These are phyloP conservation scores for Cercophora scortea DNA, from an alignment of 495 filamentous ascomycete species.

Conservation along the genomic window DNA sequence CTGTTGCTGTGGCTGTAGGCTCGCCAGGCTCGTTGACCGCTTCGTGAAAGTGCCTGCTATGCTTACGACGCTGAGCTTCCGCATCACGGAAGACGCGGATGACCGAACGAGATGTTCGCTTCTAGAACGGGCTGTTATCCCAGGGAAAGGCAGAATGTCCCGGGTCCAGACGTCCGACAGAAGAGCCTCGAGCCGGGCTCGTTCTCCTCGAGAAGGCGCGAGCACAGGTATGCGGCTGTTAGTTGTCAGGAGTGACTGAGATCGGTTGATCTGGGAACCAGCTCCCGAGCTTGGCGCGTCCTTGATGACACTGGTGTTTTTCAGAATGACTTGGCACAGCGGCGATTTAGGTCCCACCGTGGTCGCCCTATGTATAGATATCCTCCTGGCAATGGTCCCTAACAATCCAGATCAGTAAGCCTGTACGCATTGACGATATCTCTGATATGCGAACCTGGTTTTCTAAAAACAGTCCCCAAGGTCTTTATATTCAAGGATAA, in stretches of 20 bases:
- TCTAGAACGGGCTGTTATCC: slow-evolving; percentile 58
- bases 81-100: slow-evolving; percentile 71
- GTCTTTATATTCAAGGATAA: slow-evolving; percentile 61
- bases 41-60: slow-evolving; percentile 57
- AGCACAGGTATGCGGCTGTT: slow-evolving; percentile 52
- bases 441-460: slow-evolving; percentile 35
- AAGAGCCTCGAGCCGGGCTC: slow-evolving; percentile 66
- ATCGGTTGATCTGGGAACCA: slow-evolving; percentile 53
- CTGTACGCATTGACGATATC: background rate
- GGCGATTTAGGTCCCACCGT: slow-evolving; percentile 56
- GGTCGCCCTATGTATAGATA: slow-evolving; percentile 72
- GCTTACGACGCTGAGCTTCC: slow-evolving; percentile 70
- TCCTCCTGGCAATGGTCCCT: slow-evolving; percentile 64
- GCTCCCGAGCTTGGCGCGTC: slow-evolving; percentile 32
- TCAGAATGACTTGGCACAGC: slow-evolving; percentile 73
- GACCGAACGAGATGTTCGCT: slow-evolving; percentile 59
- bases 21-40: slow-evolving; percentile 37
- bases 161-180: slow-evolving; percentile 79
- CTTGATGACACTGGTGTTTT: slow-evolving; percentile 71
- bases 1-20: slow-evolving; percentile 11
- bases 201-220: slow-evolving; percentile 62
- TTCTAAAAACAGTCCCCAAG: slow-evolving; percentile 66
- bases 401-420: slow-evolving; percentile 4
- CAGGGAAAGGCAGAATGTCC: slow-evolving; percentile 77
- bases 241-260: slow-evolving; percentile 61